These are phyloP conservation scores for Circinella umbellata DNA, from an alignment of 371 early-diverging fungal species.

Conservation along the genomic window DNA sequence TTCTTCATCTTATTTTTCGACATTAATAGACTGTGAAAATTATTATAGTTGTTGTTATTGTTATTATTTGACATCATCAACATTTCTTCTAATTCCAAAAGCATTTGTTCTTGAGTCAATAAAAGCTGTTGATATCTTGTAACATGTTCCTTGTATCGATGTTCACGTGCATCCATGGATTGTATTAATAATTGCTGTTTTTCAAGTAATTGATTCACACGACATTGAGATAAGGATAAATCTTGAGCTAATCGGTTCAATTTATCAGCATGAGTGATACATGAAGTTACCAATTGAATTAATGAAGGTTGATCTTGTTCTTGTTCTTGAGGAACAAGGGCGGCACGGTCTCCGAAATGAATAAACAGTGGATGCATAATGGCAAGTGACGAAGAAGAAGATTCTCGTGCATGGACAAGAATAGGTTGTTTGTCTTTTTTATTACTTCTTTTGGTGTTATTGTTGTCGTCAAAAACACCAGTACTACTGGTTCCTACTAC, in stretches of 20 bases:
- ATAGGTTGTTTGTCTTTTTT: too few species aligned
- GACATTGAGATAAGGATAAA: slow-evolving; percentile 14
- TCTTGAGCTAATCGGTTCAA: slow-evolving; percentile 20
- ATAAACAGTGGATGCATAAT: slow-evolving; percentile 12
- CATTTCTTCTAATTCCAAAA: slow-evolving; percentile 16
- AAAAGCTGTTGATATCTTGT: slow-evolving; percentile 16
- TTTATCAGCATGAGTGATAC: slow-evolving; percentile 19
- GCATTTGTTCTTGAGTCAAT: slow-evolving; percentile 19
- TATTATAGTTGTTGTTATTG: too few species aligned
- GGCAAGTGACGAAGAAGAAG: background rate
- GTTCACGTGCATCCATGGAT: slow-evolving; percentile 25
- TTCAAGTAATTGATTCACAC: slow-evolving; percentile 14
- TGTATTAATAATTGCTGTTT: slow-evolving; percentile 12
- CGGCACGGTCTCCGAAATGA: slow-evolving; percentile 1
- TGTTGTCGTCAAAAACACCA: too few species aligned
- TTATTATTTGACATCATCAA: background rate
- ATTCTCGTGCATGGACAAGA: background rate
- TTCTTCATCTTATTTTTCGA: background rate
- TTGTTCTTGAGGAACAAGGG: slow-evolving; percentile 2
- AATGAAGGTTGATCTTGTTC: slow-evolving; percentile 4
- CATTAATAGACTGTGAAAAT: too few species aligned
- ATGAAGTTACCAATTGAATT: slow-evolving; percentile 18
- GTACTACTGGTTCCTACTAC: background rate
- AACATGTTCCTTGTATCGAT: slow-evolving; percentile 15
- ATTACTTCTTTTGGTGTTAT: too few species aligned